These are phyloP conservation scores for Pleurozium schreberi DNA, from an alignment of 225 moss, liverwort and hornwort species.

Conservation along the genomic window DNA sequence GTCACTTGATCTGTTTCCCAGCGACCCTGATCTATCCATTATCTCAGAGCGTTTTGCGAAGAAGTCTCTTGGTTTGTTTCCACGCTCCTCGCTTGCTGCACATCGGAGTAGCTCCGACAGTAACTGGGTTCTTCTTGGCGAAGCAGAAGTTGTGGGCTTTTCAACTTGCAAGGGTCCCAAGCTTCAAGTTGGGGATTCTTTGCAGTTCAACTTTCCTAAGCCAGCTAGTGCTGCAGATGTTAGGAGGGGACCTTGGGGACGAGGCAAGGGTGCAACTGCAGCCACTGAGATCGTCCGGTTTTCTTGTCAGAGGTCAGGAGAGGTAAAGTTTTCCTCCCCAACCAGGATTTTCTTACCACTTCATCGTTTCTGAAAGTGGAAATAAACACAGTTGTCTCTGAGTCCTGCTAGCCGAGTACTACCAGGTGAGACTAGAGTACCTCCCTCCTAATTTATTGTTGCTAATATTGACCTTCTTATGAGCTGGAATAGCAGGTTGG, in stretches of 20 bases:
- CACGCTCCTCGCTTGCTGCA: not conserved
- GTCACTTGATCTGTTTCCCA: not conserved
- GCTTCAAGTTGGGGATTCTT: slow-evolving; percentile 44
- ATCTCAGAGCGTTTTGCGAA: not conserved
- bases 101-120: not conserved
- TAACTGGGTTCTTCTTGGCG: slow-evolving; percentile 67
- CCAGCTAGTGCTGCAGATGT: not conserved
- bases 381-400: not conserved
- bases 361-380: not conserved
- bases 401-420: not conserved
- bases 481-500: slow-evolving; percentile 45
- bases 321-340: slow-evolving; percentile 24
- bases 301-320: slow-evolving; percentile 62
- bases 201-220: slow-evolving; percentile 71
- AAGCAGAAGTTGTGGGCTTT: slow-evolving; percentile 44
- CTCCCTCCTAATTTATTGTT: not conserved
- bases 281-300: slow-evolving; percentile 79
- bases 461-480: not conserved
- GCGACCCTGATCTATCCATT: not conserved
- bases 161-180: slow-evolving; percentile 79
- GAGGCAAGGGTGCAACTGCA: slow-evolving; percentile 42
- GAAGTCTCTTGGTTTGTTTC: not conserved
- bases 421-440: not conserved
- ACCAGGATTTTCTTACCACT: not conserved
- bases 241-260: slow-evolving; percentile 40